These are phyloP conservation scores for Zasmidium cellare DNA, from an alignment of 2,329 filamentous ascomycete species.

Conservation along the genomic window DNA sequence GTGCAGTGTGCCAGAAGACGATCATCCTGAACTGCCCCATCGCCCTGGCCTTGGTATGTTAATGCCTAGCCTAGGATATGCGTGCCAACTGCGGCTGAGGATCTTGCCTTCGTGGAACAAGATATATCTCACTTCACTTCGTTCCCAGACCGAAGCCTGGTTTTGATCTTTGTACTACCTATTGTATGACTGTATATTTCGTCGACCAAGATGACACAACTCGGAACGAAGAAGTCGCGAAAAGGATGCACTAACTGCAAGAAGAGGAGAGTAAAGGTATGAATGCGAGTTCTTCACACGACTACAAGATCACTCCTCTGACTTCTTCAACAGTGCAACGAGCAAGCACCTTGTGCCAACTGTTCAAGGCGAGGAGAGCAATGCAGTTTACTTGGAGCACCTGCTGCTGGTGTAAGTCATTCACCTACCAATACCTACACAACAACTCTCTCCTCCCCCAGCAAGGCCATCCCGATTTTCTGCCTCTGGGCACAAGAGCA, in stretches of 20 bases:
- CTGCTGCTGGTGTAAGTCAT: slow-evolving; percentile 1
- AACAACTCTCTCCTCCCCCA: background rate
- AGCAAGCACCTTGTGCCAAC: slow-evolving; percentile 25
- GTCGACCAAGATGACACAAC: slow-evolving; percentile 19
- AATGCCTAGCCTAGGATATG: background rate
- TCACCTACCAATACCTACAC: background rate
- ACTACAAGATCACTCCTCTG: background rate
- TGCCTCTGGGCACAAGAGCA: no score
- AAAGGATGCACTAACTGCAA: slow-evolving; percentile 32
- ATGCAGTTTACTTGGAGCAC: slow-evolving; percentile 19
- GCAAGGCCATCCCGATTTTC: no score
- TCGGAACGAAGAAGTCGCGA: slow-evolving; percentile 27
- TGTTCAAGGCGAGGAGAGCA: slow-evolving; percentile 24
- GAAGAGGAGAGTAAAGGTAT: slow-evolving; percentile 27
- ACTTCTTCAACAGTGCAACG: slow-evolving; percentile 22
- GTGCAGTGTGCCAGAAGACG: background rate
- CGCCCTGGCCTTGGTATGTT: background rate
- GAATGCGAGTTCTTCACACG: background rate
- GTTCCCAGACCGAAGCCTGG: background rate
- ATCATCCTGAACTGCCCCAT: background rate
- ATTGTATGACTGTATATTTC: background rate
- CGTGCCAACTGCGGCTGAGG: slow-evolving; percentile 5
- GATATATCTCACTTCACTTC: slow-evolving; percentile 2
- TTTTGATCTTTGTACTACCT: background rate
- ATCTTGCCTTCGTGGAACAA: background rate